Conservation (phyloP, 352 stramenopile genomes). For the Thraustochytrium sp. region DNA sequence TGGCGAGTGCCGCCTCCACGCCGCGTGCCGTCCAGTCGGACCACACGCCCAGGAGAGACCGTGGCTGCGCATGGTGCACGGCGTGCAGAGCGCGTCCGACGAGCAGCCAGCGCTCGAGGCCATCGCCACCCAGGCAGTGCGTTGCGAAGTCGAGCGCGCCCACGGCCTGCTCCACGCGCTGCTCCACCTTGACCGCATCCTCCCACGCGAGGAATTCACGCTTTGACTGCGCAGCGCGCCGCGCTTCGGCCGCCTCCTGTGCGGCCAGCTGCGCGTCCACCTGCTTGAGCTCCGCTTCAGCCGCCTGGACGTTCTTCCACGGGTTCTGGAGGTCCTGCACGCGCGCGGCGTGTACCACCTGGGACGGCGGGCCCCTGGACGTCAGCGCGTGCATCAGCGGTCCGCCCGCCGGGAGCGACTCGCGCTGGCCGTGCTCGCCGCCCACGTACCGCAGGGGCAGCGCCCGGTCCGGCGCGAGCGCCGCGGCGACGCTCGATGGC, state of each 20-base stretch:
- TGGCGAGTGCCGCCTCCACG: not conserved
- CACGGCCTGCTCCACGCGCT: not conserved
- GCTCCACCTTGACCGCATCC: not conserved
- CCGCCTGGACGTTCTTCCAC: not conserved
- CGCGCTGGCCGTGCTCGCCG: not conserved
- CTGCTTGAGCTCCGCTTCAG: not conserved
- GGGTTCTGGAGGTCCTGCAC: constrained; percentile 16
- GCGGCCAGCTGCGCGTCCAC: not conserved
- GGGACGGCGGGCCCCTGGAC: not conserved
- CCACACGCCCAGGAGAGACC: not conserved
- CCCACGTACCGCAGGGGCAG: constrained; percentile 20
- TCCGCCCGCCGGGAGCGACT: not conserved
- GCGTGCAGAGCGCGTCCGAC: not conserved
- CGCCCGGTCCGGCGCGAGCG: not conserved
- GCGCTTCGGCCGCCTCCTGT: not conserved
- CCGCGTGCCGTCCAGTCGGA: not conserved
- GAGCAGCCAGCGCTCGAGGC: not conserved
- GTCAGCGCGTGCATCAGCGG: not conserved
- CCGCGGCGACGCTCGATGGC: not conserved
- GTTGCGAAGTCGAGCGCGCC: not conserved
- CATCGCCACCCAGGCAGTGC: not conserved
- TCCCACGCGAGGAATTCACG: constrained; percentile 22
- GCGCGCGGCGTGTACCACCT: not conserved
- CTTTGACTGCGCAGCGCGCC: not conserved
- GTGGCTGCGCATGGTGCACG: not conserved